phyloP scores from a whole-genome alignment of 1,284 basidiomycete species.

The Phaffia rhodozyma region DNA sequence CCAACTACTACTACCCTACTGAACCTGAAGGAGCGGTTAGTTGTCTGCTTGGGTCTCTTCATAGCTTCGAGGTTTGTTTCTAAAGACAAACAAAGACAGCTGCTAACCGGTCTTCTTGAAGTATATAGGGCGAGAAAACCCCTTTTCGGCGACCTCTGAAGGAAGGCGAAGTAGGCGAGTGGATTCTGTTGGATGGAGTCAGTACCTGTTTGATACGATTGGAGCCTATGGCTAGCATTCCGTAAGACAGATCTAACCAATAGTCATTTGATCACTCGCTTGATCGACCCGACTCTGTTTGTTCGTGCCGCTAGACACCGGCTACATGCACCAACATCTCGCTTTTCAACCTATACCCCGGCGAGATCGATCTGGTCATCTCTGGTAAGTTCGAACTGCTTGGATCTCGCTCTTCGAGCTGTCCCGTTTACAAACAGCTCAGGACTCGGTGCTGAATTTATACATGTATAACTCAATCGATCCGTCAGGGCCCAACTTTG shows the following conservation, averaged over 20 bases:
- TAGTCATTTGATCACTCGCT: background rate
- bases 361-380: constrained; percentile 63
- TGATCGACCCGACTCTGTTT: constrained; percentile 12
- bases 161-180: constrained; percentile 66
- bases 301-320: constrained; percentile 49
- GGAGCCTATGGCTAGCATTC: background rate
- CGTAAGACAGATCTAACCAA: background rate
- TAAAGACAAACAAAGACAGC: too few species aligned
- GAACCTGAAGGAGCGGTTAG: background rate
- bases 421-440: background rate
- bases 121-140: too few species aligned
- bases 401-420: background rate
- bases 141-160: constrained; percentile 48
- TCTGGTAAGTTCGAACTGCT: constrained; percentile 39
- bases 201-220: constrained; percentile 23
- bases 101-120: too few species aligned
- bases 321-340: constrained; percentile 82
- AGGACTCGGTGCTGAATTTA: too few species aligned
- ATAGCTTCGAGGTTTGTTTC: too few species aligned
- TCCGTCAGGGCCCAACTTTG: constrained; percentile 30
- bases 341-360: constrained; percentile 72
- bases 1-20: background rate
- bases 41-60: too few species aligned
- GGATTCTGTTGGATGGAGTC: constrained; percentile 77
- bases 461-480: too few species aligned